phyloP scores from a whole-genome alignment of 768 basidiomycete species.

The Trametes villosa region DNA sequence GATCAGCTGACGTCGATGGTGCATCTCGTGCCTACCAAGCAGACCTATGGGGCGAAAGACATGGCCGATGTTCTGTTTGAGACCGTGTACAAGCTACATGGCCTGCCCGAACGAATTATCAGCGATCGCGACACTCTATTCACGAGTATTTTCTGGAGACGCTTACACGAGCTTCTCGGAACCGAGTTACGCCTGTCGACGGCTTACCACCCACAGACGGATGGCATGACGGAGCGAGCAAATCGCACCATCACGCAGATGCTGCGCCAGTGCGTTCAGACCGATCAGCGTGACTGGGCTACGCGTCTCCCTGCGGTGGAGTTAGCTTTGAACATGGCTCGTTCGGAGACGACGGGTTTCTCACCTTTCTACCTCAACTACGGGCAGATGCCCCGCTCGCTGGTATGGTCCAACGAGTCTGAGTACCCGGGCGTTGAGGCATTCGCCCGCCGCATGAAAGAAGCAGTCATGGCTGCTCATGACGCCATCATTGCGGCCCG shows the following conservation, averaged over 20 bases:
- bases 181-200: conserved; percentile 32
- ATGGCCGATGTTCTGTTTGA: conserved; percentile 42
- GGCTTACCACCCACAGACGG: conserved; percentile 38
- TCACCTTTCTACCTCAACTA: conserved; percentile 38
- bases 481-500: conserved; percentile 42
- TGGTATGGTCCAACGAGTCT: conserved; percentile 34
- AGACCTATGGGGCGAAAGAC: conserved; percentile 35
- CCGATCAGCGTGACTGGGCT: conserved; percentile 36
- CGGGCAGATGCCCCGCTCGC: conserved; percentile 27
- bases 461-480: conserved; percentile 38
- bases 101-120: conserved; percentile 16
- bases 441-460: conserved; percentile 31
- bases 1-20: conserved; percentile 27
- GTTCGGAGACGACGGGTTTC: conserved; percentile 38
- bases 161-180: conserved; percentile 23
- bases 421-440: conserved; percentile 32
- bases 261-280: conserved; percentile 8
- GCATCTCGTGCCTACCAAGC: conserved; percentile 35
- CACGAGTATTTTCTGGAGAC: conserved; percentile 41
- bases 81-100: conserved; percentile 41
- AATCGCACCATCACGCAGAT: conserved; percentile 28
- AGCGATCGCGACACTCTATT: conserved; percentile 30
- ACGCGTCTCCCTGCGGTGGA: conserved; percentile 37
- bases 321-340: conserved; percentile 43
- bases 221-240: conserved; percentile 32